Conservation (phyloP, 2,329 filamentous ascomycete species). For the Tolypocladium paradoxum region DNA sequence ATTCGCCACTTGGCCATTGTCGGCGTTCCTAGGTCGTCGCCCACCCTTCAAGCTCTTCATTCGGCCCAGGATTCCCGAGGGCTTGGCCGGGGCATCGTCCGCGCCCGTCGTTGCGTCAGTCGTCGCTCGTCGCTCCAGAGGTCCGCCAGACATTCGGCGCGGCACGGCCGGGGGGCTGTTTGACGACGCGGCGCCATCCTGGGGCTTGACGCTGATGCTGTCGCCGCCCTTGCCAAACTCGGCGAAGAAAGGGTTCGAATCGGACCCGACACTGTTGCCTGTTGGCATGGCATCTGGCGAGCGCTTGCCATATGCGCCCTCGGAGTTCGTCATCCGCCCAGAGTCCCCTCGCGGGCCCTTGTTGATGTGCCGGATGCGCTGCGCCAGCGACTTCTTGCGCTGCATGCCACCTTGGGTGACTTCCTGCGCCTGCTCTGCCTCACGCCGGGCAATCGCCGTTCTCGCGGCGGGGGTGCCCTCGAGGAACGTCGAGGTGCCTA, state of each 20-base stretch:
- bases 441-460: conserved; percentile 63
- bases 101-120: conserved; percentile 35
- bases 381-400: conserved; percentile 89
- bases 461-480: conserved; percentile 85
- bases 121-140: conserved; percentile 55
- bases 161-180: conserved; percentile 46
- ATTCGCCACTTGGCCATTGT: conserved; percentile 6
- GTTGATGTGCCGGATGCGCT: conserved; percentile 79
- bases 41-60: conserved; percentile 76
- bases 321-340: conserved; percentile 48
- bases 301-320: conserved; percentile 31
- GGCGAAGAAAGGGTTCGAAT: conserved; percentile 68
- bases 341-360: conserved; percentile 49
- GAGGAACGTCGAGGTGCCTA: conserved; percentile 91
- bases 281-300: conserved; percentile 27
- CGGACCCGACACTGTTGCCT: conserved; percentile 20
- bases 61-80: conserved; percentile 59
- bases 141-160: conserved; percentile 24
- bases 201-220: conserved; percentile 32
- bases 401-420: conserved; percentile 52
- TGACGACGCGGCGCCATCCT: conserved; percentile 30
- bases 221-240: conserved; percentile 58
- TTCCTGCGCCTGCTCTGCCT: conserved; percentile 56
- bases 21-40: conserved; percentile 27
- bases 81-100: conserved; percentile 28